These are phyloP conservation scores for Pleomassaria siparia DNA, from an alignment of 2,329 filamentous ascomycete species.

Conservation along the genomic window DNA sequence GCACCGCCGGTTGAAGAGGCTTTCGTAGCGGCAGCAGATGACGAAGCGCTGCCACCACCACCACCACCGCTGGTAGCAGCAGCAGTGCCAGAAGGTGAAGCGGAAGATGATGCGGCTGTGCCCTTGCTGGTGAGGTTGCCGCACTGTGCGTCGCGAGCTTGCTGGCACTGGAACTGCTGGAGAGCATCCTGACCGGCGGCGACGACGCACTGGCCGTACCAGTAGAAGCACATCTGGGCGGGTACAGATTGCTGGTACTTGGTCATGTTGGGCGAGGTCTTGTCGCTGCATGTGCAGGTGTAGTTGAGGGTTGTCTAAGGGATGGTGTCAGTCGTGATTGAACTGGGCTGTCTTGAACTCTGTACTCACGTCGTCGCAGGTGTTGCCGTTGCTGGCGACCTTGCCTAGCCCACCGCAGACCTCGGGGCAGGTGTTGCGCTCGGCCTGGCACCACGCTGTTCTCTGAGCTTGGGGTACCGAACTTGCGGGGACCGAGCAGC, in stretches of 20 bases:
- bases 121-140: conserved; percentile 49
- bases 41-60: conserved; percentile 23
- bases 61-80: conserved; percentile 12
- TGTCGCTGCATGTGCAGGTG: conserved; percentile 60
- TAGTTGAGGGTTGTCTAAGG: conserved; percentile 54
- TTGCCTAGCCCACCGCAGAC: conserved; percentile 56
- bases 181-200: conserved; percentile 43
- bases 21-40: conserved; percentile 28
- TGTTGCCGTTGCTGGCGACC: conserved; percentile 50
- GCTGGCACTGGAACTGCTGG: conserved; percentile 49
- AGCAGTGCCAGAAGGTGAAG: conserved; percentile 29
- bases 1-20: conserved; percentile 40
- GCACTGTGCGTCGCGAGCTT: conserved; percentile 48
- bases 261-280: conserved; percentile 56
- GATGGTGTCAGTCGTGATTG: conserved; percentile 20
- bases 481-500: conserved; percentile 47
- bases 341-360: background rate
- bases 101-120: conserved; percentile 17
- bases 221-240: conserved; percentile 60
- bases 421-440: conserved; percentile 61
- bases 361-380: conserved; percentile 58
- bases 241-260: conserved; percentile 61
- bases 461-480: conserved; percentile 41
- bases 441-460: conserved; percentile 58
- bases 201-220: conserved; percentile 47